A percentile compares a stretch with the other conserved stretches of the same genome.
phyloP scores from a whole-genome alignment of 345 rosid genomes.

The Eucalyptus brandiana region DNA sequence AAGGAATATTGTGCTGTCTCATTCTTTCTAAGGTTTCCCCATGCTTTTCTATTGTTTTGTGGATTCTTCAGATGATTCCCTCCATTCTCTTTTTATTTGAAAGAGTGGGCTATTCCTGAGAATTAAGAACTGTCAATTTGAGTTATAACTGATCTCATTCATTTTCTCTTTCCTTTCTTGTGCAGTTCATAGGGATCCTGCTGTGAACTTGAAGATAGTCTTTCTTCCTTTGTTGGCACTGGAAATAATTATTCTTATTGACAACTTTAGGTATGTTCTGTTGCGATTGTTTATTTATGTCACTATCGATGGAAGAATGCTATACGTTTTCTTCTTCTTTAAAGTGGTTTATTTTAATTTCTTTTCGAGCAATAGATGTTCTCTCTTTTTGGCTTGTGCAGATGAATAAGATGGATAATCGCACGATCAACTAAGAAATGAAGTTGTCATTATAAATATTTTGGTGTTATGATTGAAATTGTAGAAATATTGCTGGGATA shows the following conservation, averaged over 20 bases:
- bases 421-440: background rate
- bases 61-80: background rate
- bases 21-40: background rate
- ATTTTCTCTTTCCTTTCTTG: background rate
- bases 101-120: background rate
- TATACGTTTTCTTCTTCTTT: background rate
- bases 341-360: background rate
- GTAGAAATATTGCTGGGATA: background rate
- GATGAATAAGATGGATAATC: background rate
- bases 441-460: background rate
- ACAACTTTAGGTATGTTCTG: conserved; percentile 71
- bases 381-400: background rate
- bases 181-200: conserved; percentile 41
- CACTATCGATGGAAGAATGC: background rate
- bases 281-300: background rate
- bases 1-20: background rate
- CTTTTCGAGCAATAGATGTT: background rate
- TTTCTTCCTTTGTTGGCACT: conserved; percentile 77
- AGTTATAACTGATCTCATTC: background rate
- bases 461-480: background rate
- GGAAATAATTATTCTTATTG: conserved; percentile 65
- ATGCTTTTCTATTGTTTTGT: background rate
- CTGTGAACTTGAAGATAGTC: conserved; percentile 83
- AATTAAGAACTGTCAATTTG: background rate
- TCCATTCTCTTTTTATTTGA: background rate